phyloP scores from a whole-genome alignment of 108 stramenopile genomes.

The Stephanodiscus minutulus region DNA sequence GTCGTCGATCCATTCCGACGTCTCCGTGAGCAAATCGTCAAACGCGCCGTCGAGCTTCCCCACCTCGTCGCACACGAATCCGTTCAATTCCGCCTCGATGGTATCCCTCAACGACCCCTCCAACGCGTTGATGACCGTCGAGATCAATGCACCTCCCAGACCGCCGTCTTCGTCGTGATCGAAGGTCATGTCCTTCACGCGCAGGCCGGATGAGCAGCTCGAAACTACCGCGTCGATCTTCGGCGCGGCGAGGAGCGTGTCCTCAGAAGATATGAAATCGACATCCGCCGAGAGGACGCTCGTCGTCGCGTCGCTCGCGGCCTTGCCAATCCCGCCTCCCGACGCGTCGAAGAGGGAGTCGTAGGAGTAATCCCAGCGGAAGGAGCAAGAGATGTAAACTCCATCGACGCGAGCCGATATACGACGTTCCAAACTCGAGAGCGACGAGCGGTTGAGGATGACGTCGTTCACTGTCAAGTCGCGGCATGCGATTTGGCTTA shows the following conservation, averaged over 20 bases:
- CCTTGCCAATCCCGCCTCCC: slow-evolving; percentile 23
- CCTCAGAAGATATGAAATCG: slow-evolving; percentile 44
- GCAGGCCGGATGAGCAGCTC: slow-evolving; percentile 42
- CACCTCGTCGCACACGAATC: slow-evolving; percentile 53
- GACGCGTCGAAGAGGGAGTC: slow-evolving; percentile 6
- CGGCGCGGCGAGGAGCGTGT: slow-evolving; percentile 22
- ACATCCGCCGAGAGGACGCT: slow-evolving; percentile 28
- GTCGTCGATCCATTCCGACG: slow-evolving; percentile 14
- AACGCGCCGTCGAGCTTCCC: slow-evolving; percentile 13
- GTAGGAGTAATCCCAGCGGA: slow-evolving; percentile 10
- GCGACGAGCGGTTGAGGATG: background rate
- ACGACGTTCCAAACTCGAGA: background rate
- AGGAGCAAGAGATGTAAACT: slow-evolving; percentile 14
- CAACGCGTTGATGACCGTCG: slow-evolving; percentile 40
- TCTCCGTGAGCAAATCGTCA: slow-evolving; percentile 7
- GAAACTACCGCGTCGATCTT: slow-evolving; percentile 40
- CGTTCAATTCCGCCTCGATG: slow-evolving; percentile 46
- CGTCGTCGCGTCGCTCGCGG: background rate
- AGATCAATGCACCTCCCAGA: slow-evolving; percentile 12
- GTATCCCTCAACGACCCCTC: slow-evolving; percentile 42
- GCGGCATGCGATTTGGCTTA: slow-evolving; percentile 18
- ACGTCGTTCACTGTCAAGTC: slow-evolving; percentile 11
- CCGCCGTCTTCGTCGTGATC: slow-evolving; percentile 25
- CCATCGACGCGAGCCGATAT: slow-evolving; percentile 6
- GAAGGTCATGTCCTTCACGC: slow-evolving; percentile 48